phyloP scores from a whole-genome alignment of 208 protist genomes.

The Crithidia expoeki region DNA sequence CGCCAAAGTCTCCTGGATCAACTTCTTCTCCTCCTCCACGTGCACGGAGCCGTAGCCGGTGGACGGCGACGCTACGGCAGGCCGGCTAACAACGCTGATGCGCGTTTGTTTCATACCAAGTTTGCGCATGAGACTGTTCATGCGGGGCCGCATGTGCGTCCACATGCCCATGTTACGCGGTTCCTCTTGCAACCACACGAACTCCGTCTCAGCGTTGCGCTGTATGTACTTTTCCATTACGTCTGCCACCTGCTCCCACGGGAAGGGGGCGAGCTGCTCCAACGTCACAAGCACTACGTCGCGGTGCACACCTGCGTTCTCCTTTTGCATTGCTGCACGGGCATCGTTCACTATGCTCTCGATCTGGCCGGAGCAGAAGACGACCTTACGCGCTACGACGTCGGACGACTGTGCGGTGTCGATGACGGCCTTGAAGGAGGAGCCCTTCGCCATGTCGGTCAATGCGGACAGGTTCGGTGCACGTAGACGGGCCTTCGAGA shows the following conservation, averaged over 20 bases:
- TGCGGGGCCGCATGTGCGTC: slow-evolving; percentile 79
- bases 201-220: slow-evolving; percentile 82
- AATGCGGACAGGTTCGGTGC: slow-evolving; percentile 89
- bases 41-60: slow-evolving; percentile 91
- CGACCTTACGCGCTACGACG: slow-evolving; percentile 83
- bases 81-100: slow-evolving; percentile 79
- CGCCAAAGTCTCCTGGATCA: slow-evolving; percentile 70
- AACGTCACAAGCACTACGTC: slow-evolving; percentile 94
- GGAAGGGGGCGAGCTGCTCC: slow-evolving; percentile 98
- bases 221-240: slow-evolving; percentile 89
- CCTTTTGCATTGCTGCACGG: slow-evolving; percentile 59
- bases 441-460: slow-evolving; percentile 70
- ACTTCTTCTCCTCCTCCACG: slow-evolving; percentile 81
- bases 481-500: slow-evolving; percentile 92
- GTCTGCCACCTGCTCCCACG: slow-evolving; percentile 94
- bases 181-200: slow-evolving; percentile 98
- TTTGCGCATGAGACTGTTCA: slow-evolving; percentile 81
- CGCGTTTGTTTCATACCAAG: slow-evolving; percentile 47
- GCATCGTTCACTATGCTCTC: slow-evolving; percentile 95
- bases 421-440: slow-evolving; percentile 59
- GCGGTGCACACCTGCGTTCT: slow-evolving; percentile 47
- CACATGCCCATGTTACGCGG: slow-evolving; percentile 98
- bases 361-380: slow-evolving; percentile 98
- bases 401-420: slow-evolving; percentile 30
- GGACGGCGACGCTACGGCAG: slow-evolving; percentile 81